Conservation (phyloP, 257 asterid genomes). For the Anisodus acutangulus region DNA sequence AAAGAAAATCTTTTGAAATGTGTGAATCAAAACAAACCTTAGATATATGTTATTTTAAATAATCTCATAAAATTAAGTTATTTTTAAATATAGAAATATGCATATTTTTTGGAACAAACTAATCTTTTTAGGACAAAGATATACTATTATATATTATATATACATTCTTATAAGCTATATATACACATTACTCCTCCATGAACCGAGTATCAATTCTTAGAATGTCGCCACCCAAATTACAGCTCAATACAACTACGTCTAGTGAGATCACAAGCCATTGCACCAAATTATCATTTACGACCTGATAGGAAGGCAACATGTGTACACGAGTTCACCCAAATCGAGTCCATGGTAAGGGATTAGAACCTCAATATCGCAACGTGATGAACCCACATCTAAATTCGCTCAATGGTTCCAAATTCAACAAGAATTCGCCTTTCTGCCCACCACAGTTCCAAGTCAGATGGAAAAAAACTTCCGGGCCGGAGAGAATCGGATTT, state of each 20-base stretch:
- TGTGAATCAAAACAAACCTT: no score
- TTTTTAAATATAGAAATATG: no score
- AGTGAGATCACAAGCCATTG: background rate
- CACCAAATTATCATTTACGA: background rate
- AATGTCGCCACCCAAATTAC: background rate
- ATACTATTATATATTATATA: no score
- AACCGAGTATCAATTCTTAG: background rate
- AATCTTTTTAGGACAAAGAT: no score
- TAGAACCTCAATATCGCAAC: conserved; percentile 28
- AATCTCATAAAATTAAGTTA: no score
- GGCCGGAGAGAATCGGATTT: no score
- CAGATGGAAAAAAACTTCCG: background rate
- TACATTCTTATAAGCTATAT: no score
- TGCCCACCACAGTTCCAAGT: conserved; percentile 20
- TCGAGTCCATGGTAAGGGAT: conserved; percentile 56
- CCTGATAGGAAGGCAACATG: background rate
- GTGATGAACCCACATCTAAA: conserved; percentile 33
- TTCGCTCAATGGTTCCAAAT: background rate
- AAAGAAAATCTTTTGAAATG: no score
- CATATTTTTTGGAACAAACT: no score
- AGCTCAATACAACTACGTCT: background rate
- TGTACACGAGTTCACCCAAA: conserved; percentile 39
- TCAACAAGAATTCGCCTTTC: background rate
- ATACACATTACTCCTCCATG: background rate
- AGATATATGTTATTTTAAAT: no score